Evolutionary conservation across 305 asterid genomes (phyloP).

Genomic region (Petunia hybrid): DNA sequence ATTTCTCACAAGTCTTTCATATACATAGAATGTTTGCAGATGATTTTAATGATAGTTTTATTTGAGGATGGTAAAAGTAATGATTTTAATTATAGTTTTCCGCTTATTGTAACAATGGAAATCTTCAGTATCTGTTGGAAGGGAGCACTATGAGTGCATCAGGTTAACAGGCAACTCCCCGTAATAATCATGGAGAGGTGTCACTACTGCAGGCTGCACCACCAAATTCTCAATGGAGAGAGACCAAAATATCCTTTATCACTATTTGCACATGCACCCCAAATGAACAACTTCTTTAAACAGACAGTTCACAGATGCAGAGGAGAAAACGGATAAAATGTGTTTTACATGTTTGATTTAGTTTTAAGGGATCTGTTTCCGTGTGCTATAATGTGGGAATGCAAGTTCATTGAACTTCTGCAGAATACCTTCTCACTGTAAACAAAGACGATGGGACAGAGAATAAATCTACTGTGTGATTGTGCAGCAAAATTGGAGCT

Average conservation of each 20-base stretch:
- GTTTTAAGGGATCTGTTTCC: background rate
- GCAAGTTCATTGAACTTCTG: background rate
- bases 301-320: background rate
- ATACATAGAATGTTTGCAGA: background rate
- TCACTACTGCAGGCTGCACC: background rate
- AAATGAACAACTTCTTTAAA: background rate
- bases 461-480: background rate
- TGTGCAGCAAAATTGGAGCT: slow-evolving; percentile 9
- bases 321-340: background rate
- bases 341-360: background rate
- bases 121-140: no score
- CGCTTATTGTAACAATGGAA: background rate
- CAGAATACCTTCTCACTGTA: background rate
- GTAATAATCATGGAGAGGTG: background rate
- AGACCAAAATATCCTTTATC: background rate
- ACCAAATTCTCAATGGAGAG: background rate
- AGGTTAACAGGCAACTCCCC: background rate
- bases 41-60: background rate
- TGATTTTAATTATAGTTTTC: background rate
- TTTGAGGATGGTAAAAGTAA: no score
- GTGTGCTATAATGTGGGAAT: no score
- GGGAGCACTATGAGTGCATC: background rate
- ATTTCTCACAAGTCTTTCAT: background rate
- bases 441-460: background rate
- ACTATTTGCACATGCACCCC: background rate